Percentiles rank a stretch among this genome's conserved stretches.
Evolutionary conservation across 345 rosid species (phyloP).

Genomic region (Eucalyptus rudis): DNA sequence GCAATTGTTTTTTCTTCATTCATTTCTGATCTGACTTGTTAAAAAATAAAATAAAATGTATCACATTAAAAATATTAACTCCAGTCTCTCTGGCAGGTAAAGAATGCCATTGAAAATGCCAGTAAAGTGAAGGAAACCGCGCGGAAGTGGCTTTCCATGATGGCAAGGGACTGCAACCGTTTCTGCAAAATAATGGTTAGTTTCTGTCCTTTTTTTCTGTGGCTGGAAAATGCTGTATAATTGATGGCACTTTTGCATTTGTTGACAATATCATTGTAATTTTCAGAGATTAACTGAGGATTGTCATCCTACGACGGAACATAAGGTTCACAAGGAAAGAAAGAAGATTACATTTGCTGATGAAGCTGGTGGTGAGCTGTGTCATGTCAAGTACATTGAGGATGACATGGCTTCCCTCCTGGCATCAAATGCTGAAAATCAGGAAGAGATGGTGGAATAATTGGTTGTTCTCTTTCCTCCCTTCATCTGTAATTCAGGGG

Average conservation of each 20-base stretch:
- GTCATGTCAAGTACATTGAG: constrained; percentile 61
- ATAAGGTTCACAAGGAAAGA: constrained; percentile 19
- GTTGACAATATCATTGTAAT: not conserved
- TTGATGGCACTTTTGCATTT: not conserved
- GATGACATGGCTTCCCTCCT: constrained; percentile 17
- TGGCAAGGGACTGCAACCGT: constrained; percentile 63
- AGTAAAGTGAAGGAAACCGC: constrained; percentile 51
- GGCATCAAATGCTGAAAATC: not conserved
- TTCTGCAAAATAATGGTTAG: constrained; percentile 87
- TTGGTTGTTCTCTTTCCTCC: not conserved
- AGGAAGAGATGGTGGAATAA: not conserved
- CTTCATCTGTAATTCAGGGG: not conserved
- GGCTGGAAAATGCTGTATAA: not conserved
- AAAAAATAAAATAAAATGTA: not conserved
- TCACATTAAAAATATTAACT: not conserved
- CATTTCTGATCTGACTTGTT: not conserved
- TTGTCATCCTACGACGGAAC: constrained; percentile 7
- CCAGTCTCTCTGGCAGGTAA: constrained; percentile 23
- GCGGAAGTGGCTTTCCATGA: constrained; percentile 48
- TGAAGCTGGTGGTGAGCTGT: constrained; percentile 76
- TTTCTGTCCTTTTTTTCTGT: not conserved
- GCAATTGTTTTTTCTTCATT: not conserved
- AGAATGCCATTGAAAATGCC: constrained; percentile 31
- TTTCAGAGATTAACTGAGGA: constrained; percentile 38
- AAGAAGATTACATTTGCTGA: constrained; percentile 79